Conservation (phyloP, 208 protist species). For the Trypanosoma vivax region DNA sequence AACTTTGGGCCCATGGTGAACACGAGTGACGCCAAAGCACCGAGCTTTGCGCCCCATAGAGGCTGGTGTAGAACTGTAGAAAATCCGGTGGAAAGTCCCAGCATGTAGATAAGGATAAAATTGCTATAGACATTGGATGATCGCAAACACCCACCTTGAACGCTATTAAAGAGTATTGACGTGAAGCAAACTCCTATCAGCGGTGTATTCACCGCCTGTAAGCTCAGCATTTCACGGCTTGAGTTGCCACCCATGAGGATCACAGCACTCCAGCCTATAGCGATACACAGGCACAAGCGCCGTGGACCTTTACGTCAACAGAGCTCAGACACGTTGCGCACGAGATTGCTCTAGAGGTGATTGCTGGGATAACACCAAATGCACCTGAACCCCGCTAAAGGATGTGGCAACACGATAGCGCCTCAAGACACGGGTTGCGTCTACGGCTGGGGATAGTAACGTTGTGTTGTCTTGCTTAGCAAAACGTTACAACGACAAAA, state of each 20-base stretch:
- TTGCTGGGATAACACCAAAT: too few species aligned
- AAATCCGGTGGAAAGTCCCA: conserved; percentile 48
- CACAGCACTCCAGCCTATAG: too few species aligned
- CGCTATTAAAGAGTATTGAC: conserved; percentile 69
- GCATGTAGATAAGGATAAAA: conserved; percentile 29
- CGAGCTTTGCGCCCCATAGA: conserved; percentile 48
- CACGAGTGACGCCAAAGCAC: conserved; percentile 28
- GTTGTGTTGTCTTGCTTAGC: too few species aligned
- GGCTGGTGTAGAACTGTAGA: conserved; percentile 28
- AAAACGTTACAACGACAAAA: too few species aligned
- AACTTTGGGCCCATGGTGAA: conserved; percentile 54
- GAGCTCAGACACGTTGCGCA: too few species aligned
- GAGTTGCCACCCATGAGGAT: conserved; percentile 31
- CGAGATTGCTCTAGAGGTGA: too few species aligned
- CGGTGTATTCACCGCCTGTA: conserved; percentile 54
- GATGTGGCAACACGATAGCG: too few species aligned
- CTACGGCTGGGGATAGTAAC: too few species aligned
- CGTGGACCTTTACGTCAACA: too few species aligned
- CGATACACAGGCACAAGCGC: too few species aligned
- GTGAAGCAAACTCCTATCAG: conserved; percentile 43
- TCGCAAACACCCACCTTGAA: conserved; percentile 47
- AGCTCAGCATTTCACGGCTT: conserved; percentile 40
- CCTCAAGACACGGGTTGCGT: too few species aligned
- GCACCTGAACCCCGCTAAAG: too few species aligned
- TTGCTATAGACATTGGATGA: conserved; percentile 64